A percentile compares a stretch with the other conserved stretches of the same genome.
Evolutionary conservation across 1,284 basidiomycete species (phyloP).

Genomic region (Cryptococcus wingfieldii): DNA sequence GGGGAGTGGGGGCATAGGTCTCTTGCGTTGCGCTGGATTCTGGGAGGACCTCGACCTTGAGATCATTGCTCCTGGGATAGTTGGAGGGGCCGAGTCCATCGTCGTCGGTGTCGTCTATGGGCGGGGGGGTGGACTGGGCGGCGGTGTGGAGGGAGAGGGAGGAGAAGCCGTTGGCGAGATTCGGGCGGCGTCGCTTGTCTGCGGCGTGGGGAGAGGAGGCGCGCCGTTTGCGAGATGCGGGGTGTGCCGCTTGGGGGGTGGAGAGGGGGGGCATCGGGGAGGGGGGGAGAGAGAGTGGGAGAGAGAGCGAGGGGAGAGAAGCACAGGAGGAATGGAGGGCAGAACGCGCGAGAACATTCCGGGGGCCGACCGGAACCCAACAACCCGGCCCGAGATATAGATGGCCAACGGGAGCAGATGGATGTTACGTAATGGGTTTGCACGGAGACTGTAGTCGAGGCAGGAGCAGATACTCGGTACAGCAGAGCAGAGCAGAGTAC

Average conservation of each 20-base stretch:
- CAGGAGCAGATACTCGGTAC: no score
- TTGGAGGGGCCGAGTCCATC: conserved; percentile 3
- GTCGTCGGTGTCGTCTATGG: conserved; percentile 1
- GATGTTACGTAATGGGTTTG: no score
- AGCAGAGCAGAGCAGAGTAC: no score
- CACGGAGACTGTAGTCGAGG: no score
- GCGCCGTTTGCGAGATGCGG: conserved; percentile 13
- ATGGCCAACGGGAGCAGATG: no score
- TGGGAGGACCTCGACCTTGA: conserved; percentile 13
- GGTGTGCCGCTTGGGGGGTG: background rate
- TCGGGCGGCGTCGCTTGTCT: conserved; percentile 35
- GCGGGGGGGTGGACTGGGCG: background rate
- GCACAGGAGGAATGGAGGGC: background rate
- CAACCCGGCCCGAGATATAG: background rate
- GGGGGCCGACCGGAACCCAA: background rate
- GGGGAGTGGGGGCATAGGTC: background rate
- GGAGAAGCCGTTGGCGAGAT: conserved; percentile 38
- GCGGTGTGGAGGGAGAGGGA: conserved; percentile 27
- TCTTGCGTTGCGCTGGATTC: background rate
- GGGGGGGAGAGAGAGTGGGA: background rate
- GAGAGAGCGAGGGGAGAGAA: background rate
- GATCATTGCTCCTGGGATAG: background rate
- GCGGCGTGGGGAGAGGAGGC: conserved; percentile 15
- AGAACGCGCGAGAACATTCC: background rate
- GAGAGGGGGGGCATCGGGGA: background rate